Percentiles rank a stretch among this genome's conserved stretches.
These are phyloP conservation scores for Hygrocybe coccinea DNA, from an alignment of 768 basidiomycete genomes.

Conservation along the genomic window DNA sequence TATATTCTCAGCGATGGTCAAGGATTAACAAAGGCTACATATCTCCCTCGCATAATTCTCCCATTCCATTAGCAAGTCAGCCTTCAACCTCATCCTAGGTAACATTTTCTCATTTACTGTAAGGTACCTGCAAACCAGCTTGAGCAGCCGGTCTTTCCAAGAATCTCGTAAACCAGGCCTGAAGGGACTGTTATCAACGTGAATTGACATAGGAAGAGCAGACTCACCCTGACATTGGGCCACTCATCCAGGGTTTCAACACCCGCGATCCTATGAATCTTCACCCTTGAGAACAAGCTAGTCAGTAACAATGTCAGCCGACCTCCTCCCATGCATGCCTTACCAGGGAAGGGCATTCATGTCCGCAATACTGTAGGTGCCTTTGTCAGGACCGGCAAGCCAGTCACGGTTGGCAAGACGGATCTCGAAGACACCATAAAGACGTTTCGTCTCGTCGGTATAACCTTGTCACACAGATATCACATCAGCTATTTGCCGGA, in stretches of 20 bases:
- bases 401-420: slow-evolving; percentile 71
- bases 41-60: no score
- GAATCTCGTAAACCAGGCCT: slow-evolving; percentile 23
- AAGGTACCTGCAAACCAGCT: background rate
- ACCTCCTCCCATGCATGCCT: slow-evolving; percentile 7
- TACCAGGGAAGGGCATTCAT: slow-evolving; percentile 65
- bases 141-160: slow-evolving; percentile 19
- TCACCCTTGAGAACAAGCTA: slow-evolving; percentile 45
- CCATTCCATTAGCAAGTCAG: no score
- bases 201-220: background rate
- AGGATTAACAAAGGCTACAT: no score
- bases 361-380: slow-evolving; percentile 68
- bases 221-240: slow-evolving; percentile 38
- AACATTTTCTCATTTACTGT: no score
- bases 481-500: background rate
- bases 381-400: slow-evolving; percentile 69
- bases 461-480: slow-evolving; percentile 48
- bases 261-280: slow-evolving; percentile 42
- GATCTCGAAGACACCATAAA: slow-evolving; percentile 80
- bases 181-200: background rate
- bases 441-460: slow-evolving; percentile 71
- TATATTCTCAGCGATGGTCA: no score
- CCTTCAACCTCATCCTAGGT: no score
- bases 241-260: slow-evolving; percentile 56
- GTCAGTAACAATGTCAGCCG: background rate